These are phyloP conservation scores for Hydrangea macrophylla DNA, from an alignment of 148 eudicot species.

Conservation along the genomic window DNA sequence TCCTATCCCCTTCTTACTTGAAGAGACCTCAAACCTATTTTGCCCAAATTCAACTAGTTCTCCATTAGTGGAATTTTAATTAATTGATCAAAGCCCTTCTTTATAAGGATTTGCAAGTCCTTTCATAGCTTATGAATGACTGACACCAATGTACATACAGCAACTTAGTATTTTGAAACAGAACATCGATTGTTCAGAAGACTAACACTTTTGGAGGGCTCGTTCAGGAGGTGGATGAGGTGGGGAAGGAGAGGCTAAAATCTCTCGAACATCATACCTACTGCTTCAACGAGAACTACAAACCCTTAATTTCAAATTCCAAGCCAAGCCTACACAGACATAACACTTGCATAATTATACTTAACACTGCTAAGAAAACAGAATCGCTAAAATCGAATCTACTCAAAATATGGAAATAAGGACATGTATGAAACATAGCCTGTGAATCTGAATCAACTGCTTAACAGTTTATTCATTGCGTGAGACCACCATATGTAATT, in stretches of 20 bases:
- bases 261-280: neutral
- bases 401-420: neutral
- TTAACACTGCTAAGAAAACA: neutral
- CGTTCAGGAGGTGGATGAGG: neutral
- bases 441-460: neutral
- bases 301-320: neutral
- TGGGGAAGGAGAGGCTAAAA: neutral
- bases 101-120: too few species aligned
- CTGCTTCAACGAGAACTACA: neutral
- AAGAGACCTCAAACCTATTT: too few species aligned
- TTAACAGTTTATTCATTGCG: neutral
- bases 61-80: too few species aligned
- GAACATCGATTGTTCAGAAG: neutral
- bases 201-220: neutral
- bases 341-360: constrained; percentile 2
- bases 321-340: neutral
- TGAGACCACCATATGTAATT: neutral
- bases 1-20: too few species aligned
- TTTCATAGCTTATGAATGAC: too few species aligned
- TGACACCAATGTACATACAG: too few species aligned
- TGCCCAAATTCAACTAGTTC: too few species aligned
- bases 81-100: too few species aligned
- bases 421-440: neutral
- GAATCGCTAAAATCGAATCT: neutral
- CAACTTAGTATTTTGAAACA: neutral